Evolutionary conservation across 176 grass and related monocot genomes (phyloP).

Genomic region (sorghum (Sorghum bicolor)): Sorghum_bicolor_NCBIv3 NC_012876.2:62611001-62611500

Average conservation of each 20-base stretch:
- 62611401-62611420: not conserved
- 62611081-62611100: not conserved
- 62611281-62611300: not conserved
- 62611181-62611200: constrained; percentile 86
- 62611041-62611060: constrained; percentile 18
- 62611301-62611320: not conserved
- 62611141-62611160: not conserved
- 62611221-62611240: constrained; percentile 8
- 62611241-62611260: not conserved
- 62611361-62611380: constrained; percentile 83
- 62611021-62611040: not conserved
- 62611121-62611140: not conserved
- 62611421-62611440: too few relatives aligned
- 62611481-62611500: not conserved
- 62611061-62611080: constrained; percentile 28
- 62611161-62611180: constrained; percentile 32
- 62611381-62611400: constrained; percentile 40
- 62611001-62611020: constrained; percentile 21
- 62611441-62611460: too few relatives aligned
- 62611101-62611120: not conserved
- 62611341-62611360: constrained; percentile 58
- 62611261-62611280: not conserved
- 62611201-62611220: constrained; percentile 46
- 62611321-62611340: constrained; percentile 24
- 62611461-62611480: not conserved